A percentile compares a stretch with the other conserved stretches of the same genome.
These are phyloP conservation scores for Acidiella bohemica DNA, from an alignment of 495 filamentous ascomycete species.

Conservation along the genomic window DNA sequence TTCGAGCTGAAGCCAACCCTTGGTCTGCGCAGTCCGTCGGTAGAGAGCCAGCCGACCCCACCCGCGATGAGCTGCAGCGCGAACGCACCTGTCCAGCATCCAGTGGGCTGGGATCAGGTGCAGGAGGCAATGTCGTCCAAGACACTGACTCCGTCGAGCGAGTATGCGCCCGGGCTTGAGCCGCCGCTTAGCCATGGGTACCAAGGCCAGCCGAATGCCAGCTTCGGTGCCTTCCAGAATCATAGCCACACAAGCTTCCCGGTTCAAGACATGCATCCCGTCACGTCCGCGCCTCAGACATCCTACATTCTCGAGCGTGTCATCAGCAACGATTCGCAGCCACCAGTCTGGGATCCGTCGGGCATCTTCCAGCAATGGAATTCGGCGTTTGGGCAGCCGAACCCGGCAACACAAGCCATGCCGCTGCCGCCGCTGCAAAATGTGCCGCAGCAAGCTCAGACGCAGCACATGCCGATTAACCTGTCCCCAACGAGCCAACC, in stretches of 20 bases:
- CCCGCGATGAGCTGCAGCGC: background rate
- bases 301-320: conserved; percentile 9
- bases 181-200: background rate
- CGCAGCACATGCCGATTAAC: background rate
- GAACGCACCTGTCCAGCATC: conserved; percentile 1
- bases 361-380: conserved; percentile 96
- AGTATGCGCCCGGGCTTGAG: conserved; percentile 9
- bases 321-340: conserved; percentile 20
- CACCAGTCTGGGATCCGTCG: conserved; percentile 70
- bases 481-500: conserved; percentile 3
- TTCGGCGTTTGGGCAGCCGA: conserved; percentile 61
- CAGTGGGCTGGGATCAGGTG: conserved; percentile 5
- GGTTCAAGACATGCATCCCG: conserved; percentile 9
- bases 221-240: background rate
- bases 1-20: conserved; percentile 84
- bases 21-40: conserved; percentile 70
- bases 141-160: conserved; percentile 8
- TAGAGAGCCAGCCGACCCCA: conserved; percentile 33
- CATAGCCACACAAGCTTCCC: too few relatives aligned
- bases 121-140: conserved; percentile 7
- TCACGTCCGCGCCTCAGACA: conserved; percentile 9
- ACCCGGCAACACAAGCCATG: too few relatives aligned
- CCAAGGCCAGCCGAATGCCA: background rate
- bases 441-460: background rate
- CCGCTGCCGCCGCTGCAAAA: conserved; percentile 23